Conservation (phyloP, 139 green algal species). For the Coccomyxa sp. region DNA sequence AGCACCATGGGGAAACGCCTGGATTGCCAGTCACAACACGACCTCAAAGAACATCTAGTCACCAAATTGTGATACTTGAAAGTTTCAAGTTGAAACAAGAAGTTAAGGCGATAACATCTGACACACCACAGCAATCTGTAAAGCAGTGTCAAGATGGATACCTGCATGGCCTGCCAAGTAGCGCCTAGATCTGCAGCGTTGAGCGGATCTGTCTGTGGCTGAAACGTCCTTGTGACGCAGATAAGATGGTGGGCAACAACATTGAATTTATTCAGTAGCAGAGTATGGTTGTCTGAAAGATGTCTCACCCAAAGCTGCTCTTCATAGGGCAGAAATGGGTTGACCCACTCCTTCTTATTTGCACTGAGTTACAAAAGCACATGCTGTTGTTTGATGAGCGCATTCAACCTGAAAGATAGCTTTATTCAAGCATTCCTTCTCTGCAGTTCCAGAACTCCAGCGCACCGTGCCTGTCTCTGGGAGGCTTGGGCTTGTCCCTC, state of each 20-base stretch:
- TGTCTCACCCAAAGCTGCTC: constrained; percentile 62
- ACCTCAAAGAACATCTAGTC: no score
- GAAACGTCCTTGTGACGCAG: constrained; percentile 69
- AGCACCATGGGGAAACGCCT: constrained; percentile 55
- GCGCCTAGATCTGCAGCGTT: constrained; percentile 53
- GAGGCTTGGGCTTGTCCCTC: constrained; percentile 60
- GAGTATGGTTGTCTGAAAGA: constrained; percentile 53
- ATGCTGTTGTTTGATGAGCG: not conserved
- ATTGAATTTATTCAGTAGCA: constrained; percentile 87
- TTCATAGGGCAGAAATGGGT: constrained; percentile 84
- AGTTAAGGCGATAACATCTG: no score
- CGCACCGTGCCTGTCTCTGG: constrained; percentile 4
- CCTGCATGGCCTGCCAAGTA: constrained; percentile 43
- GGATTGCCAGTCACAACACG: not conserved
- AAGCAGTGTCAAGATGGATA: not conserved
- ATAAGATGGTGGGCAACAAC: constrained; percentile 60
- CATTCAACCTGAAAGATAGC: not conserved
- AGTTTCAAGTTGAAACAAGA: no score
- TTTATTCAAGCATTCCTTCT: not conserved
- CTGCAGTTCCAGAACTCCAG: not conserved
- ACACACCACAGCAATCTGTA: no score
- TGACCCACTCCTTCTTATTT: constrained; percentile 30
- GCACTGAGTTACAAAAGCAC: not conserved
- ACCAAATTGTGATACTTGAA: no score
- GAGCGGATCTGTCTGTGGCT: constrained; percentile 62